phyloP scores from a whole-genome alignment of 345 rosid species.

The Arabidopsis thaliana region DNA sequence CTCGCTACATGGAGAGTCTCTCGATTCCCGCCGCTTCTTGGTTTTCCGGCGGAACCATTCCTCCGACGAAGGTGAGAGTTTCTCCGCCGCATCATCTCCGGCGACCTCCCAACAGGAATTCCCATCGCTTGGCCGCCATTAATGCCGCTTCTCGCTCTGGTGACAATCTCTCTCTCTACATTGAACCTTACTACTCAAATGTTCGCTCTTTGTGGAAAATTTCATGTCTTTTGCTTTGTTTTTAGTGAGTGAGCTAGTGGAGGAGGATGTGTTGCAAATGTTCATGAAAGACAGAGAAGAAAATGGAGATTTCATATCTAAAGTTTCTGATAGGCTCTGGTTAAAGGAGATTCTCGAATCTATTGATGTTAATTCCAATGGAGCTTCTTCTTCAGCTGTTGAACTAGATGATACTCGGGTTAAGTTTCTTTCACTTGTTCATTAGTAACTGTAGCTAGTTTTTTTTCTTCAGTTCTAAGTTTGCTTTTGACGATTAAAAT shows the following conservation, averaged over 20 bases:
- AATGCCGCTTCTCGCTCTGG: constrained; percentile 64
- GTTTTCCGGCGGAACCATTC: constrained; percentile 44
- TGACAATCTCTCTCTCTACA: constrained; percentile 27
- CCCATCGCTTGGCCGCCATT: constrained; percentile 42
- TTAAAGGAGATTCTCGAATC: constrained; percentile 51
- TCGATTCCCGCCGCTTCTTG: constrained; percentile 53
- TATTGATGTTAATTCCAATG: constrained; percentile 47
- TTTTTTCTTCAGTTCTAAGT: not conserved
- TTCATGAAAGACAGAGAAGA: constrained; percentile 78
- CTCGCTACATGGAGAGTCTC: constrained; percentile 59
- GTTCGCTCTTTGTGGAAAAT: constrained; percentile 3
- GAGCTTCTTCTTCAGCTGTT: constrained; percentile 23
- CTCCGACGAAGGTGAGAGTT: constrained; percentile 40
- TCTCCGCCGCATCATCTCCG: constrained; percentile 42
- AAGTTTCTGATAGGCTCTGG: constrained; percentile 78
- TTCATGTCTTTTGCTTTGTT: not conserved
- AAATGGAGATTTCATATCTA: constrained; percentile 86
- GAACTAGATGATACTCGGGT: constrained; percentile 38
- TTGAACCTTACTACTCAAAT: not conserved
- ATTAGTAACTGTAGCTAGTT: not conserved
- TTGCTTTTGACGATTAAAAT: not conserved
- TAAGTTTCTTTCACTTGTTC: not conserved
- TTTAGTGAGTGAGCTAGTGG: constrained; percentile 59
- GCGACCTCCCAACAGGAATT: constrained; percentile 39
- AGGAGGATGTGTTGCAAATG: constrained; percentile 72